Evolutionary conservation across 257 asterid genomes (phyloP), one percentile per base, ranked within the genome.

Genomic region (Galeopsis tetrahit): DNA sequence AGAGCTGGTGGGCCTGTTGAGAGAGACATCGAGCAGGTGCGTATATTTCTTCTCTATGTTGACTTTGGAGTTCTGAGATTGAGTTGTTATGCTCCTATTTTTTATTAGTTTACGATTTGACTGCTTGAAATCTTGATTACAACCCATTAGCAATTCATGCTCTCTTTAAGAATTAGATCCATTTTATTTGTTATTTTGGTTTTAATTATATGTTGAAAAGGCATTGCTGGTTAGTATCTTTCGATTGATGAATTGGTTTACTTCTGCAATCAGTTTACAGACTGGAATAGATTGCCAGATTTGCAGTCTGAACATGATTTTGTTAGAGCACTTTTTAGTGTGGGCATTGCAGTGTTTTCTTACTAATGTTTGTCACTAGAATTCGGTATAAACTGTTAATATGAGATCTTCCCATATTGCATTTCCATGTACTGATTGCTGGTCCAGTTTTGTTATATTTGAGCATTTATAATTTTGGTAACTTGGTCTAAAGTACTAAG

Each of bases 11-110:
- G 93, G 66, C 63, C 85, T 11, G 92, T 79, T 15, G 96, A 87
- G 81, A 90, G 95, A 78, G 96, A 90, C 77, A 83, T 83, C 40
- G 96, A 90, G 68, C 94, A 90, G 96, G 96, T 77, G 38, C 17
- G 52, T 31, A 17, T 34, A 11, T 17, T 60, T 33, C 10, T 67
- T 52, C 71, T 69, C 17, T 9, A 31, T 52, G 63, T 51, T 55
- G 28, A 36, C 33, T 72, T 59, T 75, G 34, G 36, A 44, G 66
- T 51, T 3, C 66, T 69, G 59, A 68, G 31, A 68, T 43, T 69
- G 40, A 74, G 66, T 40, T 55, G 59, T 70, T 80, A n/a, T 52
- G 66, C 40, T 80, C 13, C 4, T 43, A 17, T 1, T 55, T 38
- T 74, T 57, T 38, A 28, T 44, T 43, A 31, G 14, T 69, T 15